Conservation (phyloP, 352 stramenopile species). For the Globisporangium megalacanthum region DNA sequence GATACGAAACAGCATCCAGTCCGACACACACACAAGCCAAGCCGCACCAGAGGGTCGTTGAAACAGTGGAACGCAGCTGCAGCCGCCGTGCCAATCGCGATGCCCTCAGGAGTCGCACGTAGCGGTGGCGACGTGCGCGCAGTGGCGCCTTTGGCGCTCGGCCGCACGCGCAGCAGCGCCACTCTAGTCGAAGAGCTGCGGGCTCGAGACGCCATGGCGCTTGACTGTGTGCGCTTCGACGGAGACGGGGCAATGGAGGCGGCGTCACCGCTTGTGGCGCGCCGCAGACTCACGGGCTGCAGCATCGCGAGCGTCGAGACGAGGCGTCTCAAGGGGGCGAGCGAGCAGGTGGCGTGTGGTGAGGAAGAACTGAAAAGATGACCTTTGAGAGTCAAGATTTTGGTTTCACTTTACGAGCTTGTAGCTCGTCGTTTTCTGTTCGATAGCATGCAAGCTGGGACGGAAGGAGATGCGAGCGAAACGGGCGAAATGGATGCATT, state of each 20-base stretch:
- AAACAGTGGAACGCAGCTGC: slow-evolving; percentile 20
- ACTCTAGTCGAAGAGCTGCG: no score
- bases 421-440: no score
- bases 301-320: neutral
- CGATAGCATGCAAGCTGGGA: no score
- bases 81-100: slow-evolving; percentile 22
- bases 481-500: no score
- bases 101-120: slow-evolving; percentile 7
- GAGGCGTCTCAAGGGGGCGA: no score
- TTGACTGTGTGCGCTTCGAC: neutral
- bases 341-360: neutral
- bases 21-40: neutral
- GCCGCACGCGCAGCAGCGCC: slow-evolving; percentile 12
- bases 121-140: slow-evolving; percentile 2
- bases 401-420: no score
- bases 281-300: neutral
- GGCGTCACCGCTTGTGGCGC: neutral
- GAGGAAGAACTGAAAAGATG: neutral
- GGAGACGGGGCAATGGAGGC: neutral
- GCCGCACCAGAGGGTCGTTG: slow-evolving; percentile 9
- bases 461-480: no score
- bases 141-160: slow-evolving; percentile 7
- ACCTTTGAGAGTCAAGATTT: neutral
- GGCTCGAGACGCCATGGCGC: neutral
- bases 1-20: neutral